These are phyloP conservation scores for Manihot esculenta DNA, from an alignment of 441 rosid species.

Conservation along the genomic window DNA sequence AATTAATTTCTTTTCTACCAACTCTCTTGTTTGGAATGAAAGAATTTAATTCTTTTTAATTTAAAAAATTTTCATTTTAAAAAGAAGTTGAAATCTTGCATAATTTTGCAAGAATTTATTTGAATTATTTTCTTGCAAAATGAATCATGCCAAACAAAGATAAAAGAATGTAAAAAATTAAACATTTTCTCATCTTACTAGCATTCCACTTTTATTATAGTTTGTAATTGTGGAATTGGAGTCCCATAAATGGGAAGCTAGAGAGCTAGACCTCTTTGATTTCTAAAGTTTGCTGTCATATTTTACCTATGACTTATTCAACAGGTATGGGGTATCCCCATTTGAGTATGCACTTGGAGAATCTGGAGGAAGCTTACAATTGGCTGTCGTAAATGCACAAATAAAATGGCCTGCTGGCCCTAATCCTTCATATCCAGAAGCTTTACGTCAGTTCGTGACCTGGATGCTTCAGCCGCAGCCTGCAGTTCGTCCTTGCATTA, in stretches of 20 bases:
- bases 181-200: background rate
- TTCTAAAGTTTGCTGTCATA: conserved; percentile 2
- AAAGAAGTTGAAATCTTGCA: no score
- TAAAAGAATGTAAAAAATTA: background rate
- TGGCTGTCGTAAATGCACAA: conserved; percentile 88
- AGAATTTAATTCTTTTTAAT: no score
- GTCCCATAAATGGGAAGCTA: background rate
- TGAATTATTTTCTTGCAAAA: no score
- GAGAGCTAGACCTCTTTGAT: conserved; percentile 2
- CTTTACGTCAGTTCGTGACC: conserved; percentile 81
- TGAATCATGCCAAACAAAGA: no score
- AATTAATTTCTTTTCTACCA: no score
- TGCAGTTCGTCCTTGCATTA: conserved; percentile 77
- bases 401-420: conserved; percentile 97
- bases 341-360: conserved; percentile 98
- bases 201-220: no score
- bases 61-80: no score
- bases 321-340: conserved; percentile 91
- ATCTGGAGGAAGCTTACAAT: conserved; percentile 96
- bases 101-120: no score
- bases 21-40: no score
- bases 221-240: background rate
- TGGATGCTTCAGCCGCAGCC: conserved; percentile 99
- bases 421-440: conserved; percentile 81
- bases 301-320: conserved; percentile 11